Conservation (phyloP, 2,329 filamentous ascomycete species). For the Gliomastix tumulicola region DNA sequence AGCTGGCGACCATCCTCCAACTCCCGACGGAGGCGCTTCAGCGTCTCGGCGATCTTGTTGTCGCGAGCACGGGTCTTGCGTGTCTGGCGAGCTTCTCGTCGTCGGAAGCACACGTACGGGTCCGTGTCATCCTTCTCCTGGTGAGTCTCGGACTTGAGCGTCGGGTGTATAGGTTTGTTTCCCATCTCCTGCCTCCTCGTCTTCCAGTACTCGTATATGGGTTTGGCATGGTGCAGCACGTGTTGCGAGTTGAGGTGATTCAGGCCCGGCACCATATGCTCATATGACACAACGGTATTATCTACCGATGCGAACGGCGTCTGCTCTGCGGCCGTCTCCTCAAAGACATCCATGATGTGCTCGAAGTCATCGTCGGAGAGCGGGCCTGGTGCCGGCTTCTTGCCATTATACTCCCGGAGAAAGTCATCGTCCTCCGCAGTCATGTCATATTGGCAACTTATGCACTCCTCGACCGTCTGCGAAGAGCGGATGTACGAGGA, state of each 20-base stretch:
- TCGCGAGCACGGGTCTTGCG: constrained; percentile 93
- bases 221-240: constrained; percentile 56
- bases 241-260: constrained; percentile 41
- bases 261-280: constrained; percentile 66
- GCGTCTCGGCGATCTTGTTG: constrained; percentile 87
- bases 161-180: constrained; percentile 68
- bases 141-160: constrained; percentile 88
- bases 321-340: constrained; percentile 75
- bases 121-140: constrained; percentile 93
- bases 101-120: constrained; percentile 95
- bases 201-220: constrained; percentile 89
- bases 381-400: constrained; percentile 53
- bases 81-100: constrained; percentile 87
- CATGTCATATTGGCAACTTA: constrained; percentile 90
- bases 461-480: constrained; percentile 93
- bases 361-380: constrained; percentile 92
- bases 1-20: constrained; percentile 82
- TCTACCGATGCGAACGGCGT: constrained; percentile 88
- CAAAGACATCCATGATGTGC: constrained; percentile 89
- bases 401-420: constrained; percentile 77
- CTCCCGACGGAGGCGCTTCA: constrained; percentile 85
- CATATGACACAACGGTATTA: constrained; percentile 73
- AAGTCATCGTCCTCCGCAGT: constrained; percentile 82
- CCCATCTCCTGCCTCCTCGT: constrained; percentile 55
- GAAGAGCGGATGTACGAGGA: constrained; percentile 96